Evolutionary conservation across 106 monocot genomes (phyloP).

Genomic region (Dioscorea alata): DNA sequence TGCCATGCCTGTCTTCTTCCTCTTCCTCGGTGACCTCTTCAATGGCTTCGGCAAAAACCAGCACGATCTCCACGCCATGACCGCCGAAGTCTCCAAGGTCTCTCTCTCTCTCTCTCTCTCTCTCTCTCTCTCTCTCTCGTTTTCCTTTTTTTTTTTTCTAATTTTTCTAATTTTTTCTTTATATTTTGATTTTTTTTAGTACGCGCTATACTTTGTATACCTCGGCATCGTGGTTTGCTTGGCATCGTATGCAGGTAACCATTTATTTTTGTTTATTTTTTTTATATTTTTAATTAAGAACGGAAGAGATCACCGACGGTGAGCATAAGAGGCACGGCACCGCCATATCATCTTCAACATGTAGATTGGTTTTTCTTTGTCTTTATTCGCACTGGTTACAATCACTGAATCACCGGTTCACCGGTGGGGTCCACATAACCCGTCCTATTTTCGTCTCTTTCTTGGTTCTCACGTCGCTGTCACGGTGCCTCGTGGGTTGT

Average conservation of each 20-base stretch:
- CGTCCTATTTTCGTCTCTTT: neutral
- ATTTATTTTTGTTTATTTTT: neutral
- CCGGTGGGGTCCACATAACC: too few relatives aligned
- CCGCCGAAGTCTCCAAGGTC: slow-evolving; percentile 91
- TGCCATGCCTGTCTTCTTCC: slow-evolving; percentile 98
- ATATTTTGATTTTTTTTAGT: slow-evolving; percentile 32
- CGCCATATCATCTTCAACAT: neutral
- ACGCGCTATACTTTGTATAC: slow-evolving; percentile 92
- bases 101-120: neutral
- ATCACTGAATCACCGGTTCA: neutral
- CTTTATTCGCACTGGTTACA: neutral
- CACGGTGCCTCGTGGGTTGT: too few relatives aligned
- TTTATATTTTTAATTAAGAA: neutral
- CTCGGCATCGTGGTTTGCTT: slow-evolving; percentile 87
- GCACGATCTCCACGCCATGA: slow-evolving; percentile 58
- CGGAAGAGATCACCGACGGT: too few relatives aligned
- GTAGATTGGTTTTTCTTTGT: neutral
- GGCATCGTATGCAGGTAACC: slow-evolving; percentile 88
- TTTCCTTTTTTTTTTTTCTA: neutral
- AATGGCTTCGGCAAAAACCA: slow-evolving; percentile 99
- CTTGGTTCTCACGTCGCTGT: too few relatives aligned
- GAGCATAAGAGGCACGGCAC: too few relatives aligned
- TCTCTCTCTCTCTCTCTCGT: neutral
- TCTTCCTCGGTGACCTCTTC: slow-evolving; percentile 88
- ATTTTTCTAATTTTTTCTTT: slow-evolving; percentile 4